These are phyloP conservation scores for Pyronema omphalodes DNA, from an alignment of 495 filamentous ascomycete genomes.

Conservation along the genomic window DNA sequence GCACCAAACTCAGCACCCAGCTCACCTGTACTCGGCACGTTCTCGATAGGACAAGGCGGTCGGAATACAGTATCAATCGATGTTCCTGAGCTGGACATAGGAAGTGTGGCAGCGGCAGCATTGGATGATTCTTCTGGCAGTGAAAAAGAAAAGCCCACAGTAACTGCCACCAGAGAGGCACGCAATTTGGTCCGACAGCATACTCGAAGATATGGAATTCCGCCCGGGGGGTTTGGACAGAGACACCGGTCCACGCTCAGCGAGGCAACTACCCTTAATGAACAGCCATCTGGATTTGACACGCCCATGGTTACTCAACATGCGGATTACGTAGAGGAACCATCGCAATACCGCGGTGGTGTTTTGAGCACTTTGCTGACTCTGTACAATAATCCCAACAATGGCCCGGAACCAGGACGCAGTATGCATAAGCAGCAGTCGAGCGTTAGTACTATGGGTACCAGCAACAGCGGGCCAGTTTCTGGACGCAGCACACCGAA, in stretches of 20 bases:
- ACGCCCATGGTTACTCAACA: slow-evolving; percentile 19
- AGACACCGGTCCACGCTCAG: background rate
- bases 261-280: background rate
- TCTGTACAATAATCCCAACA: slow-evolving; percentile 36
- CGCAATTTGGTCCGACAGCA: slow-evolving; percentile 36
- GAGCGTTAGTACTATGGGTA: background rate
- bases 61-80: too few species aligned
- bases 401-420: slow-evolving; percentile 16
- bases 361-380: slow-evolving; percentile 63
- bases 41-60: slow-evolving; percentile 8
- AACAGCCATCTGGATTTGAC: slow-evolving; percentile 1
- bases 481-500: slow-evolving; percentile 45
- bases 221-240: slow-evolving; percentile 7
- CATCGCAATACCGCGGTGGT: slow-evolving; percentile 53
- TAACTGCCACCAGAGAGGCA: slow-evolving; percentile 27
- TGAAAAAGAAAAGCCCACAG: slow-evolving; percentile 7
- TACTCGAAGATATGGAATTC: slow-evolving; percentile 25
- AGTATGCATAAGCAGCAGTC: slow-evolving; percentile 13
- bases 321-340: slow-evolving; percentile 49
- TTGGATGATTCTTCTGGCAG: slow-evolving; percentile 19
- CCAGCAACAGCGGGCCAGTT: background rate
- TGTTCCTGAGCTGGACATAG: slow-evolving; percentile 24
- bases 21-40: slow-evolving; percentile 12
- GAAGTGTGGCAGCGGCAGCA: slow-evolving; percentile 11
- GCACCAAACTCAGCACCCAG: slow-evolving; percentile 15